A percentile compares a stretch with the other conserved stretches of the same genome.
phyloP scores from a whole-genome alignment of 2,329 filamentous ascomycete genomes.

The Aspergillus sp. region DNA sequence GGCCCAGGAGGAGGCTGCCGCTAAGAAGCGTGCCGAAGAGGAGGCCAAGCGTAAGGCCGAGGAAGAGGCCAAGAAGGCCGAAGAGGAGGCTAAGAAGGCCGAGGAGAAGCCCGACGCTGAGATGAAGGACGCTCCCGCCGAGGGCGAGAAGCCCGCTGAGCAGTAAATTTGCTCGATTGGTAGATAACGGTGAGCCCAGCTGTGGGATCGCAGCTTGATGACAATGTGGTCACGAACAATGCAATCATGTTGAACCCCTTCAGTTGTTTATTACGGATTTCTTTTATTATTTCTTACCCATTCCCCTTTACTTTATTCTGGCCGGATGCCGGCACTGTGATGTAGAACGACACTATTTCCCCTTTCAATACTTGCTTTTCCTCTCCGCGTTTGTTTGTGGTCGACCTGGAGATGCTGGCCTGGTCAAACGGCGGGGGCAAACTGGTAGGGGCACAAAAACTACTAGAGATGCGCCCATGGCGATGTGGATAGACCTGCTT shows the following conservation, averaged over 20 bases:
- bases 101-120: conserved; percentile 49
- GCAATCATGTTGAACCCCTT: conserved; percentile 20
- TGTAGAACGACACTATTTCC: conserved; percentile 16
- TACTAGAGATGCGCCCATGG: conserved; percentile 16
- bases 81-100: conserved; percentile 47
- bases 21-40: conserved; percentile 64
- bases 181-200: conserved; percentile 14
- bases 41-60: conserved; percentile 79
- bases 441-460: conserved; percentile 2
- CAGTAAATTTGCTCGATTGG: conserved; percentile 31
- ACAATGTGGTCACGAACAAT: conserved; percentile 28
- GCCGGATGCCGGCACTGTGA: conserved; percentile 13
- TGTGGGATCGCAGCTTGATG: conserved; percentile 22
- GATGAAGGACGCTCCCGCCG: conserved; percentile 62
- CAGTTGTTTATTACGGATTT: conserved; percentile 10
- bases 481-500: conserved; percentile 17
- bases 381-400: neutral
- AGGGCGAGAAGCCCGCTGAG: conserved; percentile 33
- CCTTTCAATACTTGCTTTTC: neutral
- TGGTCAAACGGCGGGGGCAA: neutral
- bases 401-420: neutral
- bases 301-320: conserved; percentile 7
- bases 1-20: conserved; percentile 65
- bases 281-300: conserved; percentile 6
- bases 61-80: conserved; percentile 62